Evolutionary conservation across 1,284 basidiomycete genomes (phyloP).

Genomic region (Thecaphora frezii): DNA sequence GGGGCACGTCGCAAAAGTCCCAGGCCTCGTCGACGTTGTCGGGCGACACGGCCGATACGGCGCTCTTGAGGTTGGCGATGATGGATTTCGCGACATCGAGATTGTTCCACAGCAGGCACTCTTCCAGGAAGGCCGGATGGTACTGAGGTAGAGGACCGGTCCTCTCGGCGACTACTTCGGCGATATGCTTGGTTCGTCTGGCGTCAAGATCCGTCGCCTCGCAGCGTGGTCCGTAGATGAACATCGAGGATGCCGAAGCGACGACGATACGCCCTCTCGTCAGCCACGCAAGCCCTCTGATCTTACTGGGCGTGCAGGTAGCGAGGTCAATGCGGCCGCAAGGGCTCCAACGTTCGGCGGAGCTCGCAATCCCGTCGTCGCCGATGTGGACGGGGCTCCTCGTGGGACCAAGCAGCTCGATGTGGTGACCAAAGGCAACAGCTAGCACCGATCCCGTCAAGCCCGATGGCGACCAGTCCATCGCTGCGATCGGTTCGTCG

Average conservation of each 20-base stretch:
- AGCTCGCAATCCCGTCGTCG: too few relatives aligned
- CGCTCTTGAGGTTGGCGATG: slow-evolving; percentile 20
- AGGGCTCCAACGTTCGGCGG: slow-evolving; percentile 10
- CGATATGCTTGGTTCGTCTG: slow-evolving; percentile 7
- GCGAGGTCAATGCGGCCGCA: slow-evolving; percentile 12
- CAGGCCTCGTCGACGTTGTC: slow-evolving; percentile 19
- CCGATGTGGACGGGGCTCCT: slow-evolving; percentile 3
- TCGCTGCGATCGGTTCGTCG: slow-evolving; percentile 6
- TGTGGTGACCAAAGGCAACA: slow-evolving; percentile 18
- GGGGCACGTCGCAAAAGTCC: slow-evolving; percentile 15
- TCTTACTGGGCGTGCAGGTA: slow-evolving; percentile 17
- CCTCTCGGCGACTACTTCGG: slow-evolving; percentile 22
- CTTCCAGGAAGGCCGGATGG: slow-evolving; percentile 31
- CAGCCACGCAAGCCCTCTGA: slow-evolving; percentile 25
- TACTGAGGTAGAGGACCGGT: slow-evolving; percentile 33
- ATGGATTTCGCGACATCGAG: slow-evolving; percentile 22
- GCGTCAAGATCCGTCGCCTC: neutral
- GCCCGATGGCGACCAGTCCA: slow-evolving; percentile 31
- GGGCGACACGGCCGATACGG: slow-evolving; percentile 9
- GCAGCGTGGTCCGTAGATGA: slow-evolving; percentile 20
- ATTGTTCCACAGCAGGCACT: slow-evolving; percentile 33
- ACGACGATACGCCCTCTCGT: slow-evolving; percentile 18
- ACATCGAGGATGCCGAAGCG: slow-evolving; percentile 23
- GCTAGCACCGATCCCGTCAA: slow-evolving; percentile 12
- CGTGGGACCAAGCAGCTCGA: slow-evolving; percentile 18